These are phyloP conservation scores for Dendrobium chrysotoxum DNA, from an alignment of 106 monocot genomes.

Conservation along the genomic window DNA sequence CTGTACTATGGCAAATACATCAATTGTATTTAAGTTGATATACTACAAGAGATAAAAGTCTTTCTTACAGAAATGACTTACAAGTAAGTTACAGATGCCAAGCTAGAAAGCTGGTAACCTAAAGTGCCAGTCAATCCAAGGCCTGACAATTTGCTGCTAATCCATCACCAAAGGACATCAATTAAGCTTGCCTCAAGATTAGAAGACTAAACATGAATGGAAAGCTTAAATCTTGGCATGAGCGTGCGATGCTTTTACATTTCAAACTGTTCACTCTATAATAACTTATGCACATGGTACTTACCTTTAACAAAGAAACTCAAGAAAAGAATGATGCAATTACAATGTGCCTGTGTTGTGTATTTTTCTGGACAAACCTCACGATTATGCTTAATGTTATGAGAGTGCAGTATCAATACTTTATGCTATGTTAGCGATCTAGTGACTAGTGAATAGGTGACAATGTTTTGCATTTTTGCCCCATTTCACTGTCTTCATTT, in stretches of 20 bases:
- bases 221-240: background rate
- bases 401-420: background rate
- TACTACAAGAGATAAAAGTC: constrained; percentile 9
- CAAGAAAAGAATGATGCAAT: constrained; percentile 3
- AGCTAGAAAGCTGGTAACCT: constrained; percentile 90
- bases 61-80: constrained; percentile 30
- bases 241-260: background rate
- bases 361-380: background rate
- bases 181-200: background rate
- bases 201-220: background rate
- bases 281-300: background rate
- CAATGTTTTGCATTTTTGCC: background rate
- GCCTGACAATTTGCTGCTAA: constrained; percentile 61
- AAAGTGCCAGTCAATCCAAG: constrained; percentile 76
- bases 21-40: constrained; percentile 33
- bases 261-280: background rate
- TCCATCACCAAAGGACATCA: constrained; percentile 11
- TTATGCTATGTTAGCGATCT: background rate
- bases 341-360: background rate
- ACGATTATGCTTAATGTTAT: background rate
- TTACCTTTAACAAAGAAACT: background rate
- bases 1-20: constrained; percentile 70
- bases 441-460: background rate
- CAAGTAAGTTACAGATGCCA: constrained; percentile 91
- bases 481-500: background rate